Evolutionary conservation across 2,329 filamentous ascomycete genomes (phyloP).

Genomic region (Pseudocercospora macadamiae): DNA sequence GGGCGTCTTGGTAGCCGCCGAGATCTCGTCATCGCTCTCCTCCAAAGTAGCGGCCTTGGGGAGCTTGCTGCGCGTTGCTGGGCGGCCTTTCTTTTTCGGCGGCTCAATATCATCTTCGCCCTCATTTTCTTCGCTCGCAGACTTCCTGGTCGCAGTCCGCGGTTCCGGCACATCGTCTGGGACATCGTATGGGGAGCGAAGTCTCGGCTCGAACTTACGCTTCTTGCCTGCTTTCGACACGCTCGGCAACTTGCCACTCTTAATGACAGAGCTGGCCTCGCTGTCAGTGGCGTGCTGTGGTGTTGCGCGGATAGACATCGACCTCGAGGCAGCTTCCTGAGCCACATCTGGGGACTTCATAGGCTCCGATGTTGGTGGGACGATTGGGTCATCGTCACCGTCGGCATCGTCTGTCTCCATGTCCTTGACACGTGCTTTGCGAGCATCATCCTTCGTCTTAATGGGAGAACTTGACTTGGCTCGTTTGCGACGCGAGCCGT

Average conservation of each 20-base stretch:
- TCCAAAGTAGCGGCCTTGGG: not conserved
- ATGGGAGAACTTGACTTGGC: not conserved
- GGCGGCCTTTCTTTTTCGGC: not conserved
- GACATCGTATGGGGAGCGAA: slow-evolving; percentile 4
- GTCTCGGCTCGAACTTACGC: slow-evolving; percentile 4
- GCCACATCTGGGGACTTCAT: not conserved
- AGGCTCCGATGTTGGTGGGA: not conserved
- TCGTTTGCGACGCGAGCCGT: not conserved
- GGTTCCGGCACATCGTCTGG: slow-evolving; percentile 3
- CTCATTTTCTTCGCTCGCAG: too few relatives aligned
- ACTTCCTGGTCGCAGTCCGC: not conserved
- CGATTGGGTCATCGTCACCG: not conserved
- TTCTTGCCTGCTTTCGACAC: not conserved
- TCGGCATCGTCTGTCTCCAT: not conserved
- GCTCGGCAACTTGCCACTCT: not conserved
- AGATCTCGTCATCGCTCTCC: slow-evolving; percentile 3
- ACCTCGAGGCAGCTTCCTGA: not conserved
- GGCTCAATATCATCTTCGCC: not conserved
- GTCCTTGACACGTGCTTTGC: not conserved
- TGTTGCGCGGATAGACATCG: not conserved
- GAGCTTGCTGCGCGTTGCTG: not conserved
- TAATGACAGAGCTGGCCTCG: not conserved
- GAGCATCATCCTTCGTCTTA: not conserved
- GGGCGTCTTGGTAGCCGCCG: too few relatives aligned
- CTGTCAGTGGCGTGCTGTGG: not conserved